Conservation (phyloP, 345 rosid genomes). For the Citrus cavaleriei region DNA sequence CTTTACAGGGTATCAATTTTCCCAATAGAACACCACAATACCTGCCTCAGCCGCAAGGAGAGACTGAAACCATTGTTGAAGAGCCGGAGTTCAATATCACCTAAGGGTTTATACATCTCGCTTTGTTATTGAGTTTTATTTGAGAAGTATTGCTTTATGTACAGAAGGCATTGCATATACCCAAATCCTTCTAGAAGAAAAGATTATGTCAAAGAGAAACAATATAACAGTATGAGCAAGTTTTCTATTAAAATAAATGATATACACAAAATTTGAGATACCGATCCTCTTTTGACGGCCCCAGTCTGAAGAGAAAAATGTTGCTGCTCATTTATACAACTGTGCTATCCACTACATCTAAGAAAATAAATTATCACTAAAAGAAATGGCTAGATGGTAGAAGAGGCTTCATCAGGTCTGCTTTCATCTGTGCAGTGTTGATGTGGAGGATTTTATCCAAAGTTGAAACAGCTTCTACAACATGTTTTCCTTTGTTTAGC, state of each 20-base stretch:
- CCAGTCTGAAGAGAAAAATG: background rate
- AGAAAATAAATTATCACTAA: background rate
- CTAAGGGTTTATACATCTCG: background rate
- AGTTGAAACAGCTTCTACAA: constrained; percentile 51
- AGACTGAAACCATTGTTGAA: background rate
- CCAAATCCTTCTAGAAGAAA: too few species aligned
- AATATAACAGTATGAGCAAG: background rate
- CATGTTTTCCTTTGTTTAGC: constrained; percentile 66
- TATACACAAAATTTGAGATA: background rate
- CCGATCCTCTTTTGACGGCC: background rate
- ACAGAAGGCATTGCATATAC: background rate
- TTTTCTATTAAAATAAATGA: background rate
- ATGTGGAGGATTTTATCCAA: constrained; percentile 44
- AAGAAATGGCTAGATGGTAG: constrained; percentile 26
- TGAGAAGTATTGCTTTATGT: background rate
- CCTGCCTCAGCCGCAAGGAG: background rate
- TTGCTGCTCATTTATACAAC: background rate
- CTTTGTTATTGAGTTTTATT: background rate
- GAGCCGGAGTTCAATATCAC: background rate
- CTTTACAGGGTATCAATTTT: background rate
- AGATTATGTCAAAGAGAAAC: background rate
- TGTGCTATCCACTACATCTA: background rate
- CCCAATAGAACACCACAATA: background rate
- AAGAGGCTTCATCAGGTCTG: constrained; percentile 26
- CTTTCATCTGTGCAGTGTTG: constrained; percentile 27